Evolutionary conservation across 2,329 filamentous ascomycete genomes (phyloP).

Genomic region (Teratosphaeria viscida): DNA sequence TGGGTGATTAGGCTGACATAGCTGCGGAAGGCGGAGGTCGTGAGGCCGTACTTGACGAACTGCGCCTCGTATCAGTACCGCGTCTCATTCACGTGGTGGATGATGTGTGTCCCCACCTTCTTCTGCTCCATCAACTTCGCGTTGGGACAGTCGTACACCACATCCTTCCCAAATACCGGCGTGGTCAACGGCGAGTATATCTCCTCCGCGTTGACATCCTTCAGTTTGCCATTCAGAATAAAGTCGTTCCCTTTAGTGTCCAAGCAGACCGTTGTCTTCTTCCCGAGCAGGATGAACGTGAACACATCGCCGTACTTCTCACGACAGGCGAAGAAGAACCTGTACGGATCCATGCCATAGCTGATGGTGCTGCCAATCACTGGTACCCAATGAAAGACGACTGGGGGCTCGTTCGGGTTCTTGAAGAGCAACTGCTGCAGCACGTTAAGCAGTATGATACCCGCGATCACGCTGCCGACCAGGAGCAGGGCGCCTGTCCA

Average conservation of each 20-base stretch:
- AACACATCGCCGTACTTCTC: conserved; percentile 85
- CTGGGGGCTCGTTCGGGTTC: conserved; percentile 56
- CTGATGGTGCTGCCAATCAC: conserved; percentile 82
- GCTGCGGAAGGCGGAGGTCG: conserved; percentile 60
- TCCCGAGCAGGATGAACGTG: conserved; percentile 78
- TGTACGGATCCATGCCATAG: conserved; percentile 89
- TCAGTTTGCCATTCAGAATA: conserved; percentile 81
- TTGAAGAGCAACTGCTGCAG: conserved; percentile 56
- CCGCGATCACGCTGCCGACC: conserved; percentile 38
- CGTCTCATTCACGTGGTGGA: conserved; percentile 4
- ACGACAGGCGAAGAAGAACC: conserved; percentile 65
- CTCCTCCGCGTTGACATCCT: conserved; percentile 83
- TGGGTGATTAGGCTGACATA: conserved; percentile 71
- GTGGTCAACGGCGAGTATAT: conserved; percentile 70
- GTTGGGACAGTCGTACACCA: conserved; percentile 86
- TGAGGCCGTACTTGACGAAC: conserved; percentile 77
- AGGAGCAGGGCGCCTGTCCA: conserved; percentile 37
- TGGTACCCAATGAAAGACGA: conserved; percentile 56
- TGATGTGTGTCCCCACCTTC: conserved; percentile 51
- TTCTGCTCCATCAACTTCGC: conserved; percentile 94
- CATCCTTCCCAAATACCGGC: conserved; percentile 68
- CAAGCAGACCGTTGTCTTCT: conserved; percentile 78
- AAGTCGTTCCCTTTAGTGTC: conserved; percentile 81
- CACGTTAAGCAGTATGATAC: conserved; percentile 66
- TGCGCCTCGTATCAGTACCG: conserved; percentile 19